Evolutionary conservation across 768 basidiomycete genomes (phyloP).

Genomic region (Mycena crocata): DNA sequence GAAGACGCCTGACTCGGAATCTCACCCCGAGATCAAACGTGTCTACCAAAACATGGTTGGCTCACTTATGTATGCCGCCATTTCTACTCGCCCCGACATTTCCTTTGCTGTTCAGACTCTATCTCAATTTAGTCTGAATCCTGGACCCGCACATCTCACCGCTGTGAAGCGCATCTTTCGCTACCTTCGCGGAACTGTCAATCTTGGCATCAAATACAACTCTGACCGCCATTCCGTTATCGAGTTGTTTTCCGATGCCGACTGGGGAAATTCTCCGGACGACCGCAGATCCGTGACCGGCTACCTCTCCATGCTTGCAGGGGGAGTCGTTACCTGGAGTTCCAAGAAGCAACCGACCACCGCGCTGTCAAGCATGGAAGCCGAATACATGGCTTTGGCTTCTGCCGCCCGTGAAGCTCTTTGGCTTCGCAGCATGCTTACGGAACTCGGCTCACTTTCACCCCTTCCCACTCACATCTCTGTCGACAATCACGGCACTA

Average conservation of each 20-base stretch:
- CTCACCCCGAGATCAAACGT: no score
- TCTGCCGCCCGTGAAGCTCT: neutral
- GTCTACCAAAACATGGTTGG: slow-evolving; percentile 1
- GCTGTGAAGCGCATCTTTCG: neutral
- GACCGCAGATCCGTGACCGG: neutral
- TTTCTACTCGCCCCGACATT: neutral
- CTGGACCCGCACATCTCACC: neutral
- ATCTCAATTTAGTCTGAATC: neutral
- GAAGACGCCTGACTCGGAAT: no score
- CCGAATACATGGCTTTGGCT: neutral
- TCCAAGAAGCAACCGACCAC: neutral
- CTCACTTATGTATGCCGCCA: no score
- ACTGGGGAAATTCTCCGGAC: neutral
- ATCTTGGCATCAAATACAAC: neutral
- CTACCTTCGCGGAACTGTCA: neutral
- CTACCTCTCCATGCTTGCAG: neutral
- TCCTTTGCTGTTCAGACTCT: neutral
- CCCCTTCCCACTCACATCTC: neutral
- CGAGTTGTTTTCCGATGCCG: neutral
- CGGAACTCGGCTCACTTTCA: neutral
- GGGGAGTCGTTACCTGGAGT: neutral
- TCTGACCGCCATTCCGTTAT: neutral
- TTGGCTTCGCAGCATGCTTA: neutral
- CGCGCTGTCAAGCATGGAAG: neutral
- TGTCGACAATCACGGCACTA: neutral